Conservation (phyloP, 768 basidiomycete genomes). For the Lepiota venenata region DNA sequence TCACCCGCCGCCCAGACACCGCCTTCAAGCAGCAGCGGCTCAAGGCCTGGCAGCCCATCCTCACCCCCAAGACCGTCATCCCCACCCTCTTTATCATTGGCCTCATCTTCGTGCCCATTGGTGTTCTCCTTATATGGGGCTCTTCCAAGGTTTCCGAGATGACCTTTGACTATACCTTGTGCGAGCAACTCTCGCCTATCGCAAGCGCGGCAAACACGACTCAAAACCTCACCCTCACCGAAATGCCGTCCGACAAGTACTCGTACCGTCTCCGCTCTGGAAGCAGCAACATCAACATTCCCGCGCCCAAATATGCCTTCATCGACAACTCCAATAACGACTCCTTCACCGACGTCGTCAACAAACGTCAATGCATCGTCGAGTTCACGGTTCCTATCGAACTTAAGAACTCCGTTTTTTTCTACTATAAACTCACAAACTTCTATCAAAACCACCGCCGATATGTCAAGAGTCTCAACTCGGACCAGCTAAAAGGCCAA, state of each 20-base stretch:
- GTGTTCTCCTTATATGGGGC: conserved; percentile 93
- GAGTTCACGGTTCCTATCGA: conserved; percentile 81
- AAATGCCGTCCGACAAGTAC: conserved; percentile 65
- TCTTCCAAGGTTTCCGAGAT: conserved; percentile 80
- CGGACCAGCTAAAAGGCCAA: conserved; percentile 82
- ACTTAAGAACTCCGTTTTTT: conserved; percentile 69
- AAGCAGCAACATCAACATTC: conserved; percentile 29
- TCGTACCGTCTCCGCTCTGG: conserved; percentile 58
- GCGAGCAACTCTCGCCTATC: conserved; percentile 62
- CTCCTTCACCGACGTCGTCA: conserved; percentile 38
- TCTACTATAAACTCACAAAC: conserved; percentile 97
- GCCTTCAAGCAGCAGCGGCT: conserved; percentile 99
- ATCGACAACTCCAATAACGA: conserved; percentile 49
- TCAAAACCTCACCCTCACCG: conserved; percentile 34
- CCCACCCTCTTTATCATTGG: conserved; percentile 96
- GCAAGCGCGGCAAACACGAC: conserved; percentile 29
- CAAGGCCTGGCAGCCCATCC: conserved; percentile 99
- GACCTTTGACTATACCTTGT: conserved; percentile 92
- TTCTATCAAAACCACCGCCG: conserved; percentile 98
- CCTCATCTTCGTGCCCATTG: conserved; percentile 93
- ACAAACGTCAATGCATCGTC: conserved; percentile 65
- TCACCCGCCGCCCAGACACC: conserved; percentile 61
- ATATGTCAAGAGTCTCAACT: conserved; percentile 89
- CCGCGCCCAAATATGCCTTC: conserved; percentile 74
- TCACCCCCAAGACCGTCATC: conserved; percentile 96